Evolutionary conservation across 2,329 filamentous ascomycete genomes (phyloP).

Genomic region (Penicillium sp.): DNA sequence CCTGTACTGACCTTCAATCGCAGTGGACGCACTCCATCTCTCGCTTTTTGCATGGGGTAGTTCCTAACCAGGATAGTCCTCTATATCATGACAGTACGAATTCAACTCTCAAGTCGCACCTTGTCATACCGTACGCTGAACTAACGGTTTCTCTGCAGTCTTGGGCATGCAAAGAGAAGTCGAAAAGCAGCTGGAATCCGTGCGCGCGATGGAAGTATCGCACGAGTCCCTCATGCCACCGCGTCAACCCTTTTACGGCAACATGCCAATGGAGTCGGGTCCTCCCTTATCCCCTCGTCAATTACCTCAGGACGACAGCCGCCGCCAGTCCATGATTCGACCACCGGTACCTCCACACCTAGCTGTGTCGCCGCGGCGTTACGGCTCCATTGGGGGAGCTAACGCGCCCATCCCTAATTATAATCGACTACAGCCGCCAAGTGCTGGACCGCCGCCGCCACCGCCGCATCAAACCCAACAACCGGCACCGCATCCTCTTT

Average conservation of each 20-base stretch:
- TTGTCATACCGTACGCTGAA: neutral
- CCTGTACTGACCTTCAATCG: constrained; percentile 2
- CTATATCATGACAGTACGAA: constrained; percentile 74
- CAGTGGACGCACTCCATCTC: constrained; percentile 82
- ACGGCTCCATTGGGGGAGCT: constrained; percentile 72
- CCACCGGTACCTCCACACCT: constrained; percentile 77
- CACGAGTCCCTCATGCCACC: constrained; percentile 61
- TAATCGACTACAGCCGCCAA: constrained; percentile 59
- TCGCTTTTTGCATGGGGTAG: constrained; percentile 64
- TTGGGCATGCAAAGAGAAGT: constrained; percentile 59
- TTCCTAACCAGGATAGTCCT: constrained; percentile 68
- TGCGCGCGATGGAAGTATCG: constrained; percentile 52
- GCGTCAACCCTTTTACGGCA: constrained; percentile 61
- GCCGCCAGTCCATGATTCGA: constrained; percentile 68
- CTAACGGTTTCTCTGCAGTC: constrained; percentile 33
- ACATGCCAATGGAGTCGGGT: constrained; percentile 57
- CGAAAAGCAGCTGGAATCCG: constrained; percentile 53
- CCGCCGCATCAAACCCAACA: constrained; percentile 48
- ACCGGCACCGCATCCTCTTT: constrained; percentile 57
- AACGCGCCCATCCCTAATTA: constrained; percentile 65
- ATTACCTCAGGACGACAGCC: constrained; percentile 74
- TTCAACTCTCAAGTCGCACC: neutral
- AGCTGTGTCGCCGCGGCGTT: constrained; percentile 70
- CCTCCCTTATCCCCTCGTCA: constrained; percentile 82
- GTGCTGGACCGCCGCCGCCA: constrained; percentile 19